Conservation (phyloP, 164 flowering plant genomes). For the Sextonia rubra region DNA sequence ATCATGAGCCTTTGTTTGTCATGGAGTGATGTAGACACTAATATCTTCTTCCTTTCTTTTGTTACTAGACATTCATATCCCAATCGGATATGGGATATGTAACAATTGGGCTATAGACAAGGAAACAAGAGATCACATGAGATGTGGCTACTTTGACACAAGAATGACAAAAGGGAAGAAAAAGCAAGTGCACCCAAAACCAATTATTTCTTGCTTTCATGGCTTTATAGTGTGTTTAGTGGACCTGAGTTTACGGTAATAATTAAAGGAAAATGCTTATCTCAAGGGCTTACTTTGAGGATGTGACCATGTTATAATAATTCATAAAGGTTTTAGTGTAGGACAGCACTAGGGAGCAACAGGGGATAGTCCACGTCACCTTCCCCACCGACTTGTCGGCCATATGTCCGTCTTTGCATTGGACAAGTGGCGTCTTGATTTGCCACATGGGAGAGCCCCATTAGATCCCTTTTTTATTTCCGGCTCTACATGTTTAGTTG, state of each 20-base stretch:
- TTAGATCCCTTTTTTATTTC: neutral
- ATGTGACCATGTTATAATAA: constrained; percentile 6
- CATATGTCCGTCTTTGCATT: neutral
- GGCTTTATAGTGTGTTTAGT: constrained; percentile 6
- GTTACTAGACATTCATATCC: constrained; percentile 4
- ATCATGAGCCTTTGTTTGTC: neutral
- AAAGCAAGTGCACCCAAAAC: constrained; percentile 5
- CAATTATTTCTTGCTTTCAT: constrained; percentile 4
- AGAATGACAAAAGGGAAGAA: constrained; percentile 1
- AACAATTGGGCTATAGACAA: constrained; percentile 1
- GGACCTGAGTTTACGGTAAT: constrained; percentile 4
- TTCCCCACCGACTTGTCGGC: constrained; percentile 8
- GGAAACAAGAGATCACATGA: neutral
- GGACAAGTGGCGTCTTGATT: neutral
- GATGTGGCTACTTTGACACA: constrained; percentile 3
- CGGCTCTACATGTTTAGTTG: neutral
- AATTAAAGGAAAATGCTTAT: constrained; percentile 6
- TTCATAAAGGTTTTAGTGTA: neutral
- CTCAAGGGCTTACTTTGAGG: neutral
- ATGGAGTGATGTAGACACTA: constrained; percentile 1
- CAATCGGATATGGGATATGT: neutral
- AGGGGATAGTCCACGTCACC: constrained; percentile 5
- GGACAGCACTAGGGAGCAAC: constrained; percentile 10
- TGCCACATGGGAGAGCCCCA: neutral
- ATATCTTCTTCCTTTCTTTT: neutral